Conservation (phyloP, 805 yeast species). For the Hanseniaspora vineae region DNA sequence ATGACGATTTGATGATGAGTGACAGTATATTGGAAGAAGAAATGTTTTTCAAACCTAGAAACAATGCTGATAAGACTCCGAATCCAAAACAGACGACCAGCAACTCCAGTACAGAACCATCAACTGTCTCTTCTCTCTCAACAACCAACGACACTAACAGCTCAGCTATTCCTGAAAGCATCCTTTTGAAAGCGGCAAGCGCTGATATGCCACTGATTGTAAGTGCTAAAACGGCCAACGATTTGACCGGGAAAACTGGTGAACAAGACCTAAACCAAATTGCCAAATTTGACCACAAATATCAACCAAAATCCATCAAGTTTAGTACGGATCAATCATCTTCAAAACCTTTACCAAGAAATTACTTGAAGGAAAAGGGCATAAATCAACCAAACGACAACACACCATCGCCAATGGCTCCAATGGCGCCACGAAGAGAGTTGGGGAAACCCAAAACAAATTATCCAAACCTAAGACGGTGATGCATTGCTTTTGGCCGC, state of each 20-base stretch:
- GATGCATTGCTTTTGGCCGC: neutral
- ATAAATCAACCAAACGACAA: conserved; percentile 5
- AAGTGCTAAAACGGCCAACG: neutral
- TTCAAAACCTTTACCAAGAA: conserved; percentile 42
- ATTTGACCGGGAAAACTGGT: neutral
- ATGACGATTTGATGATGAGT: neutral
- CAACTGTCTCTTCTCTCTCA: neutral
- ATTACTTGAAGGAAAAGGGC: conserved; percentile 15
- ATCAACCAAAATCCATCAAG: conserved; percentile 41
- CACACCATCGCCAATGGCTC: neutral
- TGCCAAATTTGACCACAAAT: conserved; percentile 40
- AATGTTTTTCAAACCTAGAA: neutral
- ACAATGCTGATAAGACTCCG: neutral
- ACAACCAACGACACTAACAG: neutral
- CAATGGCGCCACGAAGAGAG: conserved; percentile 12
- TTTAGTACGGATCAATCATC: conserved; percentile 56
- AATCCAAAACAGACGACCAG: neutral
- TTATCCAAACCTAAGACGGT: conserved; percentile 8
- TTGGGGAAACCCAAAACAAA: conserved; percentile 22
- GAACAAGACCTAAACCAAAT: neutral
- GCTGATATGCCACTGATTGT: neutral
- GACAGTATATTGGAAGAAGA: neutral
- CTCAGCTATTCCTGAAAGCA: neutral
- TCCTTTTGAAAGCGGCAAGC: neutral
- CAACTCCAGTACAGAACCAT: neutral